These are phyloP conservation scores for Pyracantha coccinea DNA, from an alignment of 331 rosid genomes.

Conservation along the genomic window DNA sequence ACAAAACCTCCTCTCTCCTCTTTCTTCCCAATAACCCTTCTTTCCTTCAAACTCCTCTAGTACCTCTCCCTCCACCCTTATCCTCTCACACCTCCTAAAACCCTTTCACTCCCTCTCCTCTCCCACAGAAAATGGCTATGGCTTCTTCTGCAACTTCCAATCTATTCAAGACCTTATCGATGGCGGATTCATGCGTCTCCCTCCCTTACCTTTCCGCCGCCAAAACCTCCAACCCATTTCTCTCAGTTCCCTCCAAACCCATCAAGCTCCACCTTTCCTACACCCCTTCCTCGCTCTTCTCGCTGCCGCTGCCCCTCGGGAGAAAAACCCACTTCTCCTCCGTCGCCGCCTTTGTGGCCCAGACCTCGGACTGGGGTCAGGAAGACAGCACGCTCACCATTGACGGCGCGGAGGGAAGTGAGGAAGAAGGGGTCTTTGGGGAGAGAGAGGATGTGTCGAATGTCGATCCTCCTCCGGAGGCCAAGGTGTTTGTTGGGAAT, in stretches of 20 bases:
- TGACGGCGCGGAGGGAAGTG: conserved; percentile 14
- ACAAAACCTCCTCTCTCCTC: background rate
- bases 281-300: conserved; percentile 26
- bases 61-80: conserved; percentile 31
- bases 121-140: conserved; percentile 28
- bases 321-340: conserved; percentile 36
- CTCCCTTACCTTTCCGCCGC: conserved; percentile 36
- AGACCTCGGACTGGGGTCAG: conserved; percentile 78
- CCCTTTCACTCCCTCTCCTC: conserved; percentile 20
- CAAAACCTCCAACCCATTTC: conserved; percentile 29
- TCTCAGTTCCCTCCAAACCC: conserved; percentile 37
- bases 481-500: conserved; percentile 79
- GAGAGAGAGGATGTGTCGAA: conserved; percentile 30
- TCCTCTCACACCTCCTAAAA: conserved; percentile 35
- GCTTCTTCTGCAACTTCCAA: conserved; percentile 24
- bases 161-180: conserved; percentile 41
- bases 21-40: background rate
- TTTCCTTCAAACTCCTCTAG: background rate
- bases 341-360: conserved; percentile 52
- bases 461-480: conserved; percentile 55
- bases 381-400: conserved; percentile 32
- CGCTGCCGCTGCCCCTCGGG: conserved; percentile 18
- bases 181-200: conserved; percentile 54
- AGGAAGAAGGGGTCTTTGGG: conserved; percentile 35
- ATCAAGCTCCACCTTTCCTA: conserved; percentile 32